Evolutionary conservation across 257 asterid genomes (phyloP), one percentile per base, ranked within the genome.

Genomic region (Solanum okadae): DNA sequence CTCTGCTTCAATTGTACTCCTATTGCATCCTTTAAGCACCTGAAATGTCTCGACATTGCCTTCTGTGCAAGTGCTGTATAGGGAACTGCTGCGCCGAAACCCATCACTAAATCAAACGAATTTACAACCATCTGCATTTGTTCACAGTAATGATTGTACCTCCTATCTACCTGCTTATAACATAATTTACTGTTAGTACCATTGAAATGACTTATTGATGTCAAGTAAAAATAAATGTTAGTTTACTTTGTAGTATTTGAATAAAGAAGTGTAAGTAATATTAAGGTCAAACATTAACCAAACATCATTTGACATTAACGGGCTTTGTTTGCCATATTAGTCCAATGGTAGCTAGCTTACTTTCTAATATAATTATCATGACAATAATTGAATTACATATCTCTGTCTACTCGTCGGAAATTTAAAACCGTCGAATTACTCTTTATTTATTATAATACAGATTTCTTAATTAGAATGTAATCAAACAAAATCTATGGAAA

Each of bases 121-220:
- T 96, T 98, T 83, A 96, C 99, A 42, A 98, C 98, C 98, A 95
- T 96, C 83, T 98, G 99, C 99, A 98, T 96, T 84, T 98, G 99
- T 88, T 96, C 98, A 89, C 99, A 96, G 88, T 98, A 98, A 52
- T 94, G 99, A 88, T 90, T 94, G 94, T 98, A 98, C 91, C 99
- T 93, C 73, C 98, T 90, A 37, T 95, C 99, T 89, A 96, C 99
- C 99, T 98, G 94, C 86, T 81, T 44, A 18, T 13, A 77, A 76
- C 35, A 77, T 40, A n/a, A 16, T 40, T 42, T 4, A 42, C 31
- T 73, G 12, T 29, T 90, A 52, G 92, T 75, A 87, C 88, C 75
- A 71, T 81, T 52, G 90, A 90, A 88, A 93, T 93, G 92, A 91
- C n/a, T 85, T 89, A 93, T 89, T 89, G 93, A 91, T 90, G 91